A percentile compares a stretch with the other conserved stretches of the same genome.
Evolutionary conservation across 2,329 filamentous ascomycete genomes (phyloP).

Genomic region (Paraphaeosphaeria sporulosa): DNA sequence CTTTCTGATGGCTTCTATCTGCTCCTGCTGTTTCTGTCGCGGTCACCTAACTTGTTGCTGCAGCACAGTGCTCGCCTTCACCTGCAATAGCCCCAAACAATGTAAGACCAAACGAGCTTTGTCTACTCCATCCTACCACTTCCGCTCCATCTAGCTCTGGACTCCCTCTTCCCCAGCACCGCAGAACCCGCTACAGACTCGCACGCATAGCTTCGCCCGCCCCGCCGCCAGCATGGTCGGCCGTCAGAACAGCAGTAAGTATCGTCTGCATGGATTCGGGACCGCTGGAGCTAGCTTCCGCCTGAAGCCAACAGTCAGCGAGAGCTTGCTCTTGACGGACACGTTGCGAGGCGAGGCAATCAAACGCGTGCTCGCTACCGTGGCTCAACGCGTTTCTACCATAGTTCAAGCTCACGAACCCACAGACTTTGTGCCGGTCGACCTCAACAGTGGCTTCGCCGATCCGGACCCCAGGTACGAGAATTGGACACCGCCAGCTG

Average conservation of each 20-base stretch:
- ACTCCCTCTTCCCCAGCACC: neutral
- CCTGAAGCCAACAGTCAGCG: too few relatives aligned
- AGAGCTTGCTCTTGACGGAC: too few relatives aligned
- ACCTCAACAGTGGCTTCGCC: slow-evolving; percentile 4
- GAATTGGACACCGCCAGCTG: neutral
- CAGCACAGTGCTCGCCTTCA: neutral
- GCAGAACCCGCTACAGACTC: neutral
- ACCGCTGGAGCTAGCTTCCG: too few relatives aligned
- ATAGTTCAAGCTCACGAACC: neutral
- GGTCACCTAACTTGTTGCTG: neutral
- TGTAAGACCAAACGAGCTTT: neutral
- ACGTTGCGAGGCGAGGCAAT: too few relatives aligned
- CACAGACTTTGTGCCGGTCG: neutral
- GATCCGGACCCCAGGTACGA: neutral
- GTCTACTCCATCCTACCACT: neutral
- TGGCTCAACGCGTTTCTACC: neutral
- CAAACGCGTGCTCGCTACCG: neutral
- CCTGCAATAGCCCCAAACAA: neutral
- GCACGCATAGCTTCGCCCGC: neutral
- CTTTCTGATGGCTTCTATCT: neutral
- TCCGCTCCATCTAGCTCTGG: neutral
- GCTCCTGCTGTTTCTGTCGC: neutral
- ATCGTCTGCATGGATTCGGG: neutral
- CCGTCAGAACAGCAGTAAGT: slow-evolving; percentile 5
- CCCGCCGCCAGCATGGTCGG: neutral